Conservation (phyloP, 2,329 filamentous ascomycete species). For the Phoma sp. region DNA sequence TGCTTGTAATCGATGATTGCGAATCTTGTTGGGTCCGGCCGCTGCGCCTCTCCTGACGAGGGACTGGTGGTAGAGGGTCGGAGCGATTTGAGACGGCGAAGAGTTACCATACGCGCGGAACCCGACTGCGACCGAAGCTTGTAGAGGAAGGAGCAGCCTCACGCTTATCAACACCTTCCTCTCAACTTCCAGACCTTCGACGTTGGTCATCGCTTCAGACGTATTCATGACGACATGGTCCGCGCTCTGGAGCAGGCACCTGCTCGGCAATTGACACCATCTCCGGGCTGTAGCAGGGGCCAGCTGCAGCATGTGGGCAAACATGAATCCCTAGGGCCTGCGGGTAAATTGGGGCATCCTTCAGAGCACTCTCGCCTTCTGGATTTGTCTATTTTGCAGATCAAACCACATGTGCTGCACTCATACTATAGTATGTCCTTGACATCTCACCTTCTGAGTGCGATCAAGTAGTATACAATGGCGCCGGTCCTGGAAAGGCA, state of each 20-base stretch:
- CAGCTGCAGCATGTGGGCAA: background rate
- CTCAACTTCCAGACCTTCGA: constrained; percentile 4
- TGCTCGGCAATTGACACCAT: background rate
- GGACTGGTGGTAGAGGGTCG: background rate
- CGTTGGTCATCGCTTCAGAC: constrained; percentile 8
- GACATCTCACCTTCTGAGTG: too few relatives aligned
- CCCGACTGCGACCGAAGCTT: background rate
- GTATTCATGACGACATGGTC: background rate
- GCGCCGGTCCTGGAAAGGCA: too few relatives aligned
- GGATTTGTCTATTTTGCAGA: too few relatives aligned
- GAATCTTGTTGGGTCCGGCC: background rate
- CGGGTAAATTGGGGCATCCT: background rate
- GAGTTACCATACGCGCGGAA: background rate
- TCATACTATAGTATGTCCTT: too few relatives aligned
- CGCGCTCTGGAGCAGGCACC: background rate
- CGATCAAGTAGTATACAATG: too few relatives aligned
- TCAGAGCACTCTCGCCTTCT: too few relatives aligned
- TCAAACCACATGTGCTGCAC: too few relatives aligned
- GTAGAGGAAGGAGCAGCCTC: constrained; percentile 10
- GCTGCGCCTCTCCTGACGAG: background rate
- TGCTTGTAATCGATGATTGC: constrained; percentile 4
- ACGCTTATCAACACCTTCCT: constrained; percentile 9
- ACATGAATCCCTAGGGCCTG: background rate
- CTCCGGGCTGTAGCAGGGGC: background rate
- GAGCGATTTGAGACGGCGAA: background rate